These are phyloP conservation scores for Russula emetica DNA, from an alignment of 768 basidiomycete species.

Conservation along the genomic window DNA sequence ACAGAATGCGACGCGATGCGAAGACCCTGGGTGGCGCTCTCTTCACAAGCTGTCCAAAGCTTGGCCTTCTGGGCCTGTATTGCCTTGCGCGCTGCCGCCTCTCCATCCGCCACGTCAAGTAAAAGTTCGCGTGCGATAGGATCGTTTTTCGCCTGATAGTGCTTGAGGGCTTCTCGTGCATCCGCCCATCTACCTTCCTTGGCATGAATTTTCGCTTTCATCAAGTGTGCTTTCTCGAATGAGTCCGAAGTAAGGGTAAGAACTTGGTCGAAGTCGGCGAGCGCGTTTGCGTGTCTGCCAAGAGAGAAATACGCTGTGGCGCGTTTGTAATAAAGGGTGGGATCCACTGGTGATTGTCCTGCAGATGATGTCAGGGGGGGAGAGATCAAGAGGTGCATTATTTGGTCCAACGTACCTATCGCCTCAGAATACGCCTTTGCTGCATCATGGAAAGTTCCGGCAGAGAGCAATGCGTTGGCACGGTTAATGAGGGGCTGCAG, in stretches of 20 bases:
- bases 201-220: conserved; percentile 80
- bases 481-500: conserved; percentile 66
- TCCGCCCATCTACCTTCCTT: conserved; percentile 74
- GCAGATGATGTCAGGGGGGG: background rate
- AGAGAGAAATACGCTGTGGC: conserved; percentile 86
- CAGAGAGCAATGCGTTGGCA: conserved; percentile 65
- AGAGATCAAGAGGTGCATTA: background rate
- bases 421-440: conserved; percentile 78
- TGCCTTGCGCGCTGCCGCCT: conserved; percentile 59
- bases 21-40: conserved; percentile 67
- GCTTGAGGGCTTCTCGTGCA: conserved; percentile 54
- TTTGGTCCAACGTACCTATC: conserved; percentile 47
- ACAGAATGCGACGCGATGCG: conserved; percentile 65
- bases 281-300: conserved; percentile 63
- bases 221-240: conserved; percentile 78
- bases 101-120: conserved; percentile 54
- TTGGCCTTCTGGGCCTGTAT: conserved; percentile 56
- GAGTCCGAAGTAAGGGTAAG: conserved; percentile 64
- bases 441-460: conserved; percentile 79
- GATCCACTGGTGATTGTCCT: conserved; percentile 84
- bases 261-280: conserved; percentile 85
- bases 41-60: conserved; percentile 77
- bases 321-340: conserved; percentile 86
- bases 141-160: conserved; percentile 52
- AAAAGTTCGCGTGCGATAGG: conserved; percentile 56